A percentile compares a stretch with the other conserved stretches of the same genome.
Evolutionary conservation across 495 filamentous ascomycete species (phyloP).

Genomic region (Xylaria venustula): DNA sequence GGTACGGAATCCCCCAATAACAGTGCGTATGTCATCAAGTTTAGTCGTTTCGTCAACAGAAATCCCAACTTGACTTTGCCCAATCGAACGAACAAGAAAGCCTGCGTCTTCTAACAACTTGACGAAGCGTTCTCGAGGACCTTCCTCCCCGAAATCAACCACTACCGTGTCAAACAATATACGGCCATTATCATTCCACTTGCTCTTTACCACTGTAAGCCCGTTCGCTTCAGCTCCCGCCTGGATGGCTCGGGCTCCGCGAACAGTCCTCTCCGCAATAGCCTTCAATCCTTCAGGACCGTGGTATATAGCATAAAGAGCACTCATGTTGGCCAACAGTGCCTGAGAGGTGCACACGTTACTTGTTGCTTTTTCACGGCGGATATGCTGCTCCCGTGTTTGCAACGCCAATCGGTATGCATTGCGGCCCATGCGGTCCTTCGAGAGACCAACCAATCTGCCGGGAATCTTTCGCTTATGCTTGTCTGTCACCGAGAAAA

Average conservation of each 20-base stretch:
- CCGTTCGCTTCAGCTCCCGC: slow-evolving; percentile 65
- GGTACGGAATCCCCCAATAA: slow-evolving; percentile 25
- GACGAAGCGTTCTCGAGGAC: slow-evolving; percentile 5
- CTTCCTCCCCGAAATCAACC: slow-evolving; percentile 51
- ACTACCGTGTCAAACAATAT: slow-evolving; percentile 80
- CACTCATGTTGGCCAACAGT: slow-evolving; percentile 93
- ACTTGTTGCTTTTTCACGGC: slow-evolving; percentile 96
- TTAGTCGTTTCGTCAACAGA: slow-evolving; percentile 44
- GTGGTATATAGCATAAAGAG: slow-evolving; percentile 97
- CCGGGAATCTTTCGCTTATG: slow-evolving; percentile 96
- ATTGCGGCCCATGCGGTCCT: slow-evolving; percentile 79
- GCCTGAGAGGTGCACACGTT: slow-evolving; percentile 99
- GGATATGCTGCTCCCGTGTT: slow-evolving; percentile 95
- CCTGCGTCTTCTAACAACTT: slow-evolving; percentile 12
- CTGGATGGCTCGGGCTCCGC: slow-evolving; percentile 68
- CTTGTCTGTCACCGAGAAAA: slow-evolving; percentile 91
- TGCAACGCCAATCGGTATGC: slow-evolving; percentile 90
- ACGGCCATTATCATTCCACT: slow-evolving; percentile 53
- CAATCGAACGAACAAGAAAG: slow-evolving; percentile 28
- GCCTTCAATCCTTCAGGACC: slow-evolving; percentile 80
- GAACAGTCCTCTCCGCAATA: slow-evolving; percentile 77
- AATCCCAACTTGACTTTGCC: slow-evolving; percentile 30
- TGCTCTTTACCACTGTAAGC: slow-evolving; percentile 57
- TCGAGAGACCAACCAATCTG: slow-evolving; percentile 87
- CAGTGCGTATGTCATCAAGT: slow-evolving; percentile 22